Evolutionary conservation across 768 basidiomycete genomes (phyloP).

Genomic region (Daedaleopsis nitida): DNA sequence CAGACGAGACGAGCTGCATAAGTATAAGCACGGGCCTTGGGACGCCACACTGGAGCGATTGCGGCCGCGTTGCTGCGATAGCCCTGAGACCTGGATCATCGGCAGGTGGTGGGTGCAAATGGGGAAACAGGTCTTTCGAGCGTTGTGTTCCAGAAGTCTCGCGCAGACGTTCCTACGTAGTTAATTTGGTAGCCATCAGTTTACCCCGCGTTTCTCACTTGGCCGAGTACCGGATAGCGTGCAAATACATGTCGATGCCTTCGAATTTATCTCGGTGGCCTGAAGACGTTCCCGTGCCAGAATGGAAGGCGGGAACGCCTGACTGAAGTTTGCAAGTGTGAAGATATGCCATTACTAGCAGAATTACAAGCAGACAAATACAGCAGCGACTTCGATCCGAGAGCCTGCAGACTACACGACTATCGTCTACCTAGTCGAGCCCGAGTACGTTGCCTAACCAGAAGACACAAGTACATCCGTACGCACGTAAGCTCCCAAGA

Average conservation of each 20-base stretch:
- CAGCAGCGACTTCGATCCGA: constrained; percentile 11
- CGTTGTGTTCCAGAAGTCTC: not conserved
- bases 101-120: too few species aligned
- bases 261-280: too few species aligned
- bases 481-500: constrained; percentile 6
- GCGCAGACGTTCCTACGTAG: not conserved
- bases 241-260: too few species aligned
- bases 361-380: constrained; percentile 10
- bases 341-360: constrained; percentile 12
- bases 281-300: too few species aligned
- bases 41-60: not conserved
- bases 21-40: not conserved
- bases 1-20: not conserved
- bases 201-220: too few species aligned
- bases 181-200: not conserved
- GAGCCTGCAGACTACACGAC: constrained; percentile 11
- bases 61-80: not conserved
- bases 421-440: constrained; percentile 11
- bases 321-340: too few species aligned
- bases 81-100: not conserved
- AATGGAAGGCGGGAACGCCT: too few species aligned
- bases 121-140: not conserved
- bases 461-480: constrained; percentile 15
- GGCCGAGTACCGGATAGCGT: too few species aligned
- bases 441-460: constrained; percentile 2